A percentile compares a stretch with the other conserved stretches of the same genome.
Conservation (phyloP, 805 yeast species). For the Candida golubevii region DNA sequence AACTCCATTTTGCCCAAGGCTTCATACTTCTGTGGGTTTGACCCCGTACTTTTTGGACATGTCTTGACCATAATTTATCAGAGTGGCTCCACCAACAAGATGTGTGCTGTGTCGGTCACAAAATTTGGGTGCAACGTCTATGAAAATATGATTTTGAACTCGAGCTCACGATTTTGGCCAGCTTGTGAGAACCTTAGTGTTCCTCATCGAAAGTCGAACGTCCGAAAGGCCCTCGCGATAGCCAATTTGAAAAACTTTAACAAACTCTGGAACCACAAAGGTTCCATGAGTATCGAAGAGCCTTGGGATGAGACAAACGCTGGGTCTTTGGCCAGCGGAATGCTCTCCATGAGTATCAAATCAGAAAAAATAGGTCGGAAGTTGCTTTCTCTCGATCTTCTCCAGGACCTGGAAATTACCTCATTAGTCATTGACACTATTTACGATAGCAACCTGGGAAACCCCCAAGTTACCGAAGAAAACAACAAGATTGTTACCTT, state of each 20-base stretch:
- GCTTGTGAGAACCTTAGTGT: conserved; percentile 67
- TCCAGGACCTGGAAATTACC: conserved; percentile 46
- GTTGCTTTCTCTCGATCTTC: conserved; percentile 53
- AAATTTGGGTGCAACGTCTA: conserved; percentile 60
- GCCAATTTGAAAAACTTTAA: conserved; percentile 66
- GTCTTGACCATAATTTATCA: conserved; percentile 49
- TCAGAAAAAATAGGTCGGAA: conserved; percentile 57
- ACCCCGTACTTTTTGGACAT: conserved; percentile 41
- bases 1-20: conserved; percentile 40
- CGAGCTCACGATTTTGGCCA: conserved; percentile 63
- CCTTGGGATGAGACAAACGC: conserved; percentile 76
- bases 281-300: conserved; percentile 37
- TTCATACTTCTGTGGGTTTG: conserved; percentile 51
- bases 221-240: conserved; percentile 73
- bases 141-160: conserved; percentile 16
- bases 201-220: conserved; percentile 49
- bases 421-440: conserved; percentile 70
- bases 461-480: conserved; percentile 39
- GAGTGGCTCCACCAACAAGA: conserved; percentile 39
- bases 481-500: conserved; percentile 74
- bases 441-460: conserved; percentile 46
- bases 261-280: conserved; percentile 40
- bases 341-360: conserved; percentile 50
- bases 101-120: conserved; percentile 55
- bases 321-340: conserved; percentile 68